Evolutionary conservation across 495 filamentous ascomycete genomes (phyloP).

Genomic region (Aspergillus nidulans): DNA sequence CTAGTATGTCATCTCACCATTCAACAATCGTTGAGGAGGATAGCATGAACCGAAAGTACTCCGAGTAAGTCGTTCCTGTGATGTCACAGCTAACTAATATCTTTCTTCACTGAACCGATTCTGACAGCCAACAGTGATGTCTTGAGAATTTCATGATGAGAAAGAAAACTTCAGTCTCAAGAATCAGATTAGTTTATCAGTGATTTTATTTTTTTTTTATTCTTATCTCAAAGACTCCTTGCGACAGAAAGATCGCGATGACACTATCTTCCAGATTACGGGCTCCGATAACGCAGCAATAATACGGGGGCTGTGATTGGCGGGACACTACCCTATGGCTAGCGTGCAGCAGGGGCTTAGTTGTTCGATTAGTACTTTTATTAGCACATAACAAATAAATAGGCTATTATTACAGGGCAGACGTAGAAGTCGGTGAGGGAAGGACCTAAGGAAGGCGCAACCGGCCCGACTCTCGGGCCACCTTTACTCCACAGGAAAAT

Average conservation of each 20-base stretch:
- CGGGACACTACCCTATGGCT: too few species aligned
- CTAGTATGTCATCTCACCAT: background rate
- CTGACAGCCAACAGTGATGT: too few species aligned
- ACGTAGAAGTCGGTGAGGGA: slow-evolving; percentile 31
- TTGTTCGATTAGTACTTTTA: too few species aligned
- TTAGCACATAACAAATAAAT: too few species aligned
- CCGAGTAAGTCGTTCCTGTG: background rate
- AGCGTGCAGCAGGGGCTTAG: too few species aligned
- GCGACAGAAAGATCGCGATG: background rate
- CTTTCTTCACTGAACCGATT: background rate
- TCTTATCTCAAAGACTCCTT: background rate
- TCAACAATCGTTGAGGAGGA: background rate
- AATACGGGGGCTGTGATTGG: slow-evolving; percentile 30
- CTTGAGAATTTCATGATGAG: too few species aligned
- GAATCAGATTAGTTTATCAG: too few species aligned
- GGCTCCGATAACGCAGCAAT: slow-evolving; percentile 18
- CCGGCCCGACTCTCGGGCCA: slow-evolving; percentile 27
- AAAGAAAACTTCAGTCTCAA: background rate
- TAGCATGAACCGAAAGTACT: background rate
- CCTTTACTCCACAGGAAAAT: too few species aligned
- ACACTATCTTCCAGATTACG: background rate
- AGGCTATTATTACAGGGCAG: too few species aligned
- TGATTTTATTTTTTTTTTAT: background rate
- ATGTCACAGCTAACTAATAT: background rate
- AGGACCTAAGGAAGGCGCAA: slow-evolving; percentile 28